Conservation (phyloP, 2,329 filamentous ascomycete genomes). For the Fusarium tupiense region DNA sequence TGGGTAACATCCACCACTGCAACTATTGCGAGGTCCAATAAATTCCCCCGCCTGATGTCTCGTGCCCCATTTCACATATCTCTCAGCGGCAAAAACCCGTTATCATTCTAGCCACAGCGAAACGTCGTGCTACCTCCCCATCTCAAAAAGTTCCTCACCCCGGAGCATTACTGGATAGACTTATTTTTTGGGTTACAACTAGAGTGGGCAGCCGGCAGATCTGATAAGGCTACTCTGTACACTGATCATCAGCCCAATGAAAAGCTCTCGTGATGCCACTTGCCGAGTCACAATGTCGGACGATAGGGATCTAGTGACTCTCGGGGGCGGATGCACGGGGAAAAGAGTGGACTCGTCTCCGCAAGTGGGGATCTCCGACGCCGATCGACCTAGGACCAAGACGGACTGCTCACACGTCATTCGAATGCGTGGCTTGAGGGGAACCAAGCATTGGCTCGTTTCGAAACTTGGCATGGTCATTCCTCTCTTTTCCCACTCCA, state of each 20-base stretch:
- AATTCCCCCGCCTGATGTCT: not conserved
- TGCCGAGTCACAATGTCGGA: constrained; percentile 18
- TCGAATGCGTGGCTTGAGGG: constrained; percentile 29
- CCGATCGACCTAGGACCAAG: constrained; percentile 9
- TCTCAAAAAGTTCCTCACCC: not conserved
- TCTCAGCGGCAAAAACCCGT: not conserved
- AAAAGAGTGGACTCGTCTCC: not conserved
- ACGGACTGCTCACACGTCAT: constrained; percentile 21
- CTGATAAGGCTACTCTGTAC: constrained; percentile 20
- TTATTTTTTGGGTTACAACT: constrained; percentile 1
- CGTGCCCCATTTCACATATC: not conserved
- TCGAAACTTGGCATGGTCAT: constrained; percentile 19
- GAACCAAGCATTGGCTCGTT: constrained; percentile 24
- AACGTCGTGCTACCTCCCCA: not conserved
- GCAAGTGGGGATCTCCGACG: not conserved
- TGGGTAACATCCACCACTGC: not conserved
- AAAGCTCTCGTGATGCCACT: not conserved
- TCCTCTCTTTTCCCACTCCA: not conserved
- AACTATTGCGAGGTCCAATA: not conserved
- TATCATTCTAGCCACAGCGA: not conserved
- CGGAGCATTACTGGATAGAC: not conserved
- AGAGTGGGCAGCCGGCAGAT: constrained; percentile 21
- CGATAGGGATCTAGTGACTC: constrained; percentile 20
- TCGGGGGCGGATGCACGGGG: not conserved
- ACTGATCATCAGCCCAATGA: constrained; percentile 11